Evolutionary conservation across 2,329 filamentous ascomycete genomes (phyloP), one percentile per base, ranked within the genome.

Genomic region (Aspergillus sp.): DNA sequence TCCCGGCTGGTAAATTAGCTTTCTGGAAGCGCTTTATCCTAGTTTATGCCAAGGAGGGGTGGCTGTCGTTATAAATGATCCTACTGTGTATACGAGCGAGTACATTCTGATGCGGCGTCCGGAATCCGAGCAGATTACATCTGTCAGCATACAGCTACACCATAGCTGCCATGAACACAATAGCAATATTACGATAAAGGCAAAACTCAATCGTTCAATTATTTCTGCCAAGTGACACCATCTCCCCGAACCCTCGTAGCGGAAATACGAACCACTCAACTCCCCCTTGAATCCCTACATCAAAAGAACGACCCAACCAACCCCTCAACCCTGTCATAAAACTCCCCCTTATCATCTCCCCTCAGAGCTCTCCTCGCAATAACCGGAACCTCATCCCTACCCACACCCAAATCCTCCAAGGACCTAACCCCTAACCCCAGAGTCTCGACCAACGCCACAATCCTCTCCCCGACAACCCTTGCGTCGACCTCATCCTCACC

Each of bases 281-380:
- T 13, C 17, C n/a, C n/a, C 15, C n/a, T 36, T 15, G 32, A 36
- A 36, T 15, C 39, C 41, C 41, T 48, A 36, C 32, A 2, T 36
- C 32, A 57, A 50, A 52, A 52, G n/a, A 58, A 39, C 8, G 19
- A 13, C 21, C 8, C 2, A 5, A 58, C 38, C 38, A 52, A 21
- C 11, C 52, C 48, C 10, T 25, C 17, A 2, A 58, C 36, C 25
- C 6, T 41, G 6, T 41, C 48, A 44, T n/a, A 44, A 19, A 54
- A 25, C 19, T 30, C 17, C 11, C 39, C 48, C 23, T 38, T 17
- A 2, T 17, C 17, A 3, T n/a, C 25, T 10, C 36, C 56, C 19
- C 44, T 25, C 23, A 59, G 7, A 10, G 42, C 58, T 25, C 58
- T 55, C 32, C 36, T 36, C 25, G 25, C 51, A 41, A 55, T 59